Base-by-base conservation (phyloP, 2,329 filamentous ascomycete species). In the Coniochaeta sp. region DNA sequence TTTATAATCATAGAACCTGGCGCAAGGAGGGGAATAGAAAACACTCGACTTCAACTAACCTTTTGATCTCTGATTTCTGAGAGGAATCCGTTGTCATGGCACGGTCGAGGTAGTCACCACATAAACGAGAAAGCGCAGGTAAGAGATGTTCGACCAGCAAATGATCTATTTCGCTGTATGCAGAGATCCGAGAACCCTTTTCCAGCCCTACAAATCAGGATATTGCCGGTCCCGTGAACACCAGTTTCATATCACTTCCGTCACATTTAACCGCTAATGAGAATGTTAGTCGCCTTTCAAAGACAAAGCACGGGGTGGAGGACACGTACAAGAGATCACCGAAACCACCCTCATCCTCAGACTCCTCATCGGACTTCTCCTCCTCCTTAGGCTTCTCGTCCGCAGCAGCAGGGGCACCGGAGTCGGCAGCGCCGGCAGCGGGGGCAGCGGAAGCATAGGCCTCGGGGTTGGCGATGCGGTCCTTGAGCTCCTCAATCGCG, bases 381-480 rank as follows among this genome's bases (percentile, higher is more conserved):
- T 65, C 60, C 62, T 85, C 82, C 70, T 88, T 84, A 71, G 86
- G 82, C 74, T 86, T 81, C 73, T 86, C 80, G 72, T 85, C 81
- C 69, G 83, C 80, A 64, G 81, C 79, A 59, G 76, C 80, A 64
- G 79, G 81, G 60, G 76, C 77, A 64, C 77, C 79, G 63, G 77
- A 76, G 56, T 78, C 74, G 59, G 79, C 78, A 60, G 85, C 80
- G 62, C 81, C 81, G 61, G 87, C 89, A 66, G 76, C 85, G 62
- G 93, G 91, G 67, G 89, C 91, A 67, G 93, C 82, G 57, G 91
- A 77, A 67, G 93, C 95, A 78, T 98, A 99, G 60, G 91, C 91
- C 60, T 99, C 95, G 70, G 96, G 96, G 87, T 99, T 98, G 81
- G 91, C 91, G 73, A 99, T 97, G 77, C 95, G 92, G 83, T 99